phyloP scores from a whole-genome alignment of 352 stramenopile genomes.

The Pythium periplocum region DNA sequence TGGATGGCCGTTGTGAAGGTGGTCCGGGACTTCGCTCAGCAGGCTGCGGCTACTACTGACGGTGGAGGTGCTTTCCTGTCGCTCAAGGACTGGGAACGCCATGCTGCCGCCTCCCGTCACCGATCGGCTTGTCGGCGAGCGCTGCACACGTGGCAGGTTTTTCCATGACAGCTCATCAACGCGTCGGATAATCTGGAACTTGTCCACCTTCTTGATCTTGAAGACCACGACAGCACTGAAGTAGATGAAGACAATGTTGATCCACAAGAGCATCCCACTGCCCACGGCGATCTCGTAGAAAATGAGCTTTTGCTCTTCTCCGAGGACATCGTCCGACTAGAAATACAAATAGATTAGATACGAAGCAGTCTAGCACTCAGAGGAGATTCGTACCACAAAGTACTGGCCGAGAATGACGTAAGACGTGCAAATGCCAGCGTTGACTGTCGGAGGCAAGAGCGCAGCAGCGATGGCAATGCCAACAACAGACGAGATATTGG shows the following conservation, averaged over 20 bases:
- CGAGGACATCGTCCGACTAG: constrained; percentile 63
- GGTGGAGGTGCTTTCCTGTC: constrained; percentile 36
- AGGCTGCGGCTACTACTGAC: constrained; percentile 30
- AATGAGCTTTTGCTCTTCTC: constrained; percentile 77
- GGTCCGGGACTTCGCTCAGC: constrained; percentile 4
- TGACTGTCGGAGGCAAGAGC: constrained; percentile 80
- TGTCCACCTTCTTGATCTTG: constrained; percentile 84
- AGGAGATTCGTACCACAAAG: constrained; percentile 47
- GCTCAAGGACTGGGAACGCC: constrained; percentile 11
- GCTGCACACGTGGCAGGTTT: constrained; percentile 69
- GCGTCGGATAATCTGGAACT: constrained; percentile 78
- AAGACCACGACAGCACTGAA: constrained; percentile 83
- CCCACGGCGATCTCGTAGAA: constrained; percentile 86
- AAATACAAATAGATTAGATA: background rate
- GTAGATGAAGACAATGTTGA: constrained; percentile 88
- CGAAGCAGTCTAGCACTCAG: background rate
- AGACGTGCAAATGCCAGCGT: constrained; percentile 82
- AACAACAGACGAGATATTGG: constrained; percentile 88
- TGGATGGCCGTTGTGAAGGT: constrained; percentile 4
- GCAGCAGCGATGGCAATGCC: constrained; percentile 81
- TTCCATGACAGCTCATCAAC: constrained; percentile 76
- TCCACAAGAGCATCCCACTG: constrained; percentile 78
- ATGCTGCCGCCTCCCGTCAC: background rate
- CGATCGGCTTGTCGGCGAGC: constrained; percentile 30
- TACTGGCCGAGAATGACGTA: constrained; percentile 84